phyloP scores from a whole-genome alignment of 2,329 filamentous ascomycete species.

The Aspergillus chevalieri region DNA sequence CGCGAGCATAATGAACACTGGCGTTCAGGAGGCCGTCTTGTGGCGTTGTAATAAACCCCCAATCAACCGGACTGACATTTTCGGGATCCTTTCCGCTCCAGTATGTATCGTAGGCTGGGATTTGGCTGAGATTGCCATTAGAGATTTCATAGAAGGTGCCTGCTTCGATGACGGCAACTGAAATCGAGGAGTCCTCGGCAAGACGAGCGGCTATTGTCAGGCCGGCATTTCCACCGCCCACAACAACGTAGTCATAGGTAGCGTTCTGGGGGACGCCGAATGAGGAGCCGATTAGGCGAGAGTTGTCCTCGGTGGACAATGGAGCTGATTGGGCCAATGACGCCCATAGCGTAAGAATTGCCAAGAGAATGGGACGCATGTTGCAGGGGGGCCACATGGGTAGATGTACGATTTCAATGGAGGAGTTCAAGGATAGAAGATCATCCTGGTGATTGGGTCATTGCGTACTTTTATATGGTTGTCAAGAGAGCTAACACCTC shows the following conservation, averaged over 20 bases:
- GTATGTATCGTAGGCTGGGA: not conserved
- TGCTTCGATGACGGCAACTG: not conserved
- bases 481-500: too few relatives aligned
- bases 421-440: too few relatives aligned
- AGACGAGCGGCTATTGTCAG: not conserved
- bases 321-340: too few relatives aligned
- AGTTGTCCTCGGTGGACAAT: too few relatives aligned
- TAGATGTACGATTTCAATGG: too few relatives aligned
- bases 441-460: too few relatives aligned
- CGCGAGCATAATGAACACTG: slow-evolving; percentile 9
- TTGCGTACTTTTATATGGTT: too few relatives aligned
- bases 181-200: not conserved
- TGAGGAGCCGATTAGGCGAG: not conserved
- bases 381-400: too few relatives aligned
- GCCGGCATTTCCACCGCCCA: not conserved
- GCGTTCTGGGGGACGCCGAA: not conserved
- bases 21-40: not conserved
- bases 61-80: not conserved
- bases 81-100: not conserved
- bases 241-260: not conserved
- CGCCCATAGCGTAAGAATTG: too few relatives aligned
- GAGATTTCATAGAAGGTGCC: not conserved
- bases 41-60: not conserved
- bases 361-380: too few relatives aligned
- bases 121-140: not conserved